Evolutionary conservation across 805 yeast species (phyloP).

Genomic region (Hanseniaspora vineae): DNA sequence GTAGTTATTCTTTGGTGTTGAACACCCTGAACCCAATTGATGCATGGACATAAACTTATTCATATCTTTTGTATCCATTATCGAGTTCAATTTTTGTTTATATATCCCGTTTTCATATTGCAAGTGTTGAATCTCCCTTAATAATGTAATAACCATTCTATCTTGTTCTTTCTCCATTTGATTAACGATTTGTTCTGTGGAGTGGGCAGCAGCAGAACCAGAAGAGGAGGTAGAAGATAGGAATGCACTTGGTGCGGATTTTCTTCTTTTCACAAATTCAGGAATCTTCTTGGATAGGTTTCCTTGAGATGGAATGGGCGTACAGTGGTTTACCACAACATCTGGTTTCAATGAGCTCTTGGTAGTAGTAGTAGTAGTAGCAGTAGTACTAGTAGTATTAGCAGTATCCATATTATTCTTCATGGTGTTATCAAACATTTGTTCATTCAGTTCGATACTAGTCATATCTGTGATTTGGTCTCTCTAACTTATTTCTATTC

Average conservation of each 20-base stretch:
- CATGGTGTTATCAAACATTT: too few relatives aligned
- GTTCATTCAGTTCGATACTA: too few relatives aligned
- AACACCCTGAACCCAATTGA: neutral
- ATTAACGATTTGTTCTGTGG: constrained; percentile 36
- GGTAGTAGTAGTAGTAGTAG: too few relatives aligned
- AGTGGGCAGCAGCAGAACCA: too few relatives aligned
- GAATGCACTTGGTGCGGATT: constrained; percentile 3
- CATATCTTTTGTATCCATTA: neutral
- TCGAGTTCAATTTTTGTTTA: constrained; percentile 10
- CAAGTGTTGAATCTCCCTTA: constrained; percentile 37
- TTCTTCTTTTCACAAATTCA: constrained; percentile 2
- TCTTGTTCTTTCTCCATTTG: constrained; percentile 56
- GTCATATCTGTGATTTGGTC: too few relatives aligned
- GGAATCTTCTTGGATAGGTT: too few relatives aligned
- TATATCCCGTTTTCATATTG: constrained; percentile 33
- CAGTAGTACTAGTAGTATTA: too few relatives aligned
- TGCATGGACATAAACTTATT: neutral
- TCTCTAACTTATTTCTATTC: too few relatives aligned
- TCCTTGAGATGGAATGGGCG: neutral
- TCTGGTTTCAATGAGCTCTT: too few relatives aligned
- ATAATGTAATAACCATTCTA: constrained; percentile 40
- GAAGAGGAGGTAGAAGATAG: too few relatives aligned
- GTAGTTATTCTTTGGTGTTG: neutral
- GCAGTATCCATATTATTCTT: too few relatives aligned
- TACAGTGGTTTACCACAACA: neutral